Percentiles rank a stretch among this genome's conserved stretches.
phyloP scores from a whole-genome alignment of 1,139 yeast genomes.

The Kurtzmaniella natalensis region DNA sequence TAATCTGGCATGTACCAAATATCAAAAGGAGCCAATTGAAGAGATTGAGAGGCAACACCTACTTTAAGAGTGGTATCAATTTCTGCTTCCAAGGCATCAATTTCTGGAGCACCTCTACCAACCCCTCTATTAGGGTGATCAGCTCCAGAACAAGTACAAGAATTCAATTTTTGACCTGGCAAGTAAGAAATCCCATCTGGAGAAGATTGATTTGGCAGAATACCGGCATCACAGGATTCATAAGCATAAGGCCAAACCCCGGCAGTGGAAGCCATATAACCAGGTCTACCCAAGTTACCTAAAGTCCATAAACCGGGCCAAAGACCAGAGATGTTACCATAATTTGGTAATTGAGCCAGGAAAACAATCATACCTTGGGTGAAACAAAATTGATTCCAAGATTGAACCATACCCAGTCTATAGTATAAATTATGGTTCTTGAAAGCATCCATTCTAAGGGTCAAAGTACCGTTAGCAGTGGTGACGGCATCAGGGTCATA shows the following conservation, averaged over 20 bases:
- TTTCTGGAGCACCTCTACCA: slow-evolving; percentile 90
- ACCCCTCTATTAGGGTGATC: slow-evolving; percentile 76
- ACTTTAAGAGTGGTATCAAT: slow-evolving; percentile 42
- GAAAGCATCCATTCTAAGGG: slow-evolving; percentile 68
- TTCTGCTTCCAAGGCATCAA: slow-evolving; percentile 79
- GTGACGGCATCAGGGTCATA: slow-evolving; percentile 78
- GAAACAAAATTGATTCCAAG: slow-evolving; percentile 81
- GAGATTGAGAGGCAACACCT: slow-evolving; percentile 77
- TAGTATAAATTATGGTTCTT: slow-evolving; percentile 68
- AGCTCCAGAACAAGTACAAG: slow-evolving; percentile 70
- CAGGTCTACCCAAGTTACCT: slow-evolving; percentile 85
- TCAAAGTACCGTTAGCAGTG: slow-evolving; percentile 63
- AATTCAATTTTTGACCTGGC: slow-evolving; percentile 69
- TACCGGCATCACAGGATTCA: slow-evolving; percentile 78
- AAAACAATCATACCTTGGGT: slow-evolving; percentile 72
- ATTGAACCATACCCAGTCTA: slow-evolving; percentile 80
- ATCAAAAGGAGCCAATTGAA: slow-evolving; percentile 82
- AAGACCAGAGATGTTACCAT: slow-evolving; percentile 64
- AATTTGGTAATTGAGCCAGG: slow-evolving; percentile 67
- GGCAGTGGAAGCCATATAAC: slow-evolving; percentile 71
- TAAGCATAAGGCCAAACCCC: slow-evolving; percentile 93
- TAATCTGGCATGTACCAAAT: slow-evolving; percentile 85
- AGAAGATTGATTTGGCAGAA: slow-evolving; percentile 82
- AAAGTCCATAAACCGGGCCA: slow-evolving; percentile 94
- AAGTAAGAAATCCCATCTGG: slow-evolving; percentile 76